phyloP scores from a whole-genome alignment of 2,329 filamentous ascomycete genomes.

The Diaporthe ampelina region DNA sequence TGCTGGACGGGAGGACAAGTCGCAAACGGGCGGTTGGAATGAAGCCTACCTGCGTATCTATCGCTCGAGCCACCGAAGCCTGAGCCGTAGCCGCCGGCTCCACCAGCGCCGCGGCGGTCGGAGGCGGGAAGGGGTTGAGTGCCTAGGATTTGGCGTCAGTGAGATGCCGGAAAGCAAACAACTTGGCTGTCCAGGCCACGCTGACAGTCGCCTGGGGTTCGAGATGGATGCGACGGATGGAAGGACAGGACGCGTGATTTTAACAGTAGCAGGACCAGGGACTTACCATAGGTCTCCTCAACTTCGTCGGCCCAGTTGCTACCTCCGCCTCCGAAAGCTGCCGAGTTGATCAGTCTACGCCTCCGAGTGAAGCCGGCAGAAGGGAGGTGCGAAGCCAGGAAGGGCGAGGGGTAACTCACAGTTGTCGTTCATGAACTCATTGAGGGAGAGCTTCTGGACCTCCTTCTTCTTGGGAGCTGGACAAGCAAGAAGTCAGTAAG shows the following conservation, averaged over 20 bases:
- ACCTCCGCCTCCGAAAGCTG: slow-evolving; percentile 67
- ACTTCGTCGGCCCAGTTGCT: slow-evolving; percentile 99
- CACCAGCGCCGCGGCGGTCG: slow-evolving; percentile 58
- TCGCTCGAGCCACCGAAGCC: slow-evolving; percentile 47
- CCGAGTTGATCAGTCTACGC: slow-evolving; percentile 46
- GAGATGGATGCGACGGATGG: neutral
- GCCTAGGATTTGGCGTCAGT: slow-evolving; percentile 53
- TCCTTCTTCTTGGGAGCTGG: slow-evolving; percentile 94
- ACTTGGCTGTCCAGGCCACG: too few species aligned
- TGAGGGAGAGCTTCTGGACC: slow-evolving; percentile 96
- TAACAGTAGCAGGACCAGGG: slow-evolving; percentile 34
- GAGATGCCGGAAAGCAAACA: neutral
- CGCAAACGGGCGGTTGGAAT: neutral
- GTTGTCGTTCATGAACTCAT: slow-evolving; percentile 93
- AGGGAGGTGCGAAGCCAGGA: slow-evolving; percentile 28
- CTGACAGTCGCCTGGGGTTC: neutral
- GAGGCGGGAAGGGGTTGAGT: slow-evolving; percentile 69
- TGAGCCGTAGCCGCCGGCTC: slow-evolving; percentile 49
- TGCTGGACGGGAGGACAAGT: neutral
- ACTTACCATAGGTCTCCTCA: slow-evolving; percentile 87
- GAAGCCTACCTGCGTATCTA: slow-evolving; percentile 43
- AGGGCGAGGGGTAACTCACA: slow-evolving; percentile 71
- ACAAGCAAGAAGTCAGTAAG: slow-evolving; percentile 59
- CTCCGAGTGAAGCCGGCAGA: slow-evolving; percentile 47
- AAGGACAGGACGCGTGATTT: slow-evolving; percentile 21